Conservation (phyloP, 2,329 filamentous ascomycete species). For the Exophiala lecanii-corni region DNA sequence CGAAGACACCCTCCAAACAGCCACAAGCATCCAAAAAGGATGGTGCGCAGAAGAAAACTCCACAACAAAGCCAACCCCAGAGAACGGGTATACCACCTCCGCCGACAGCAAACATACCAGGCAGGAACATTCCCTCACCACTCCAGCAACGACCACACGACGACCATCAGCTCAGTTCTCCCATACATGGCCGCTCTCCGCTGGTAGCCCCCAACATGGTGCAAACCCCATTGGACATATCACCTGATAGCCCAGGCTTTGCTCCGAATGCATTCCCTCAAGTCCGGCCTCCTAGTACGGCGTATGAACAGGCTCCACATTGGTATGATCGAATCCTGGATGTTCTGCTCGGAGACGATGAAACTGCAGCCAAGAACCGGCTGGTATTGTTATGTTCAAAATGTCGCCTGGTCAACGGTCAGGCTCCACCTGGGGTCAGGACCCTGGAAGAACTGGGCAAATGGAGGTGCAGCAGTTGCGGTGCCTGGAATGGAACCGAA, state of each 20-base stretch:
- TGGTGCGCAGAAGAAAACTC: constrained; percentile 17
- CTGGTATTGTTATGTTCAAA: constrained; percentile 77
- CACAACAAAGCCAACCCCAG: constrained; percentile 30
- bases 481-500: constrained; percentile 65
- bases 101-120: constrained; percentile 61
- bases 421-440: constrained; percentile 82
- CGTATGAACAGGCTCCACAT: constrained; percentile 47
- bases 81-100: constrained; percentile 56
- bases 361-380: constrained; percentile 85
- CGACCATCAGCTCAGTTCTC: constrained; percentile 12
- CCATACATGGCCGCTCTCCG: constrained; percentile 10
- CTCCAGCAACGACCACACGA: constrained; percentile 26
- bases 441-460: constrained; percentile 71
- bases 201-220: constrained; percentile 4
- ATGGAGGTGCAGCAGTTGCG: constrained; percentile 88
- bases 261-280: constrained; percentile 44
- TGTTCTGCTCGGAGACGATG: constrained; percentile 87
- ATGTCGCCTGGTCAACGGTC: constrained; percentile 89
- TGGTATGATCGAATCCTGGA: constrained; percentile 97
- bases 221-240: constrained; percentile 20
- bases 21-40: constrained; percentile 9
- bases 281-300: constrained; percentile 23
- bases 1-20: constrained; percentile 33
- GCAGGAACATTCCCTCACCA: constrained; percentile 33
- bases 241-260: constrained; percentile 40